These are phyloP conservation scores for Tylopilus rubrobrunneus DNA, from an alignment of 768 basidiomycete species.

Conservation along the genomic window DNA sequence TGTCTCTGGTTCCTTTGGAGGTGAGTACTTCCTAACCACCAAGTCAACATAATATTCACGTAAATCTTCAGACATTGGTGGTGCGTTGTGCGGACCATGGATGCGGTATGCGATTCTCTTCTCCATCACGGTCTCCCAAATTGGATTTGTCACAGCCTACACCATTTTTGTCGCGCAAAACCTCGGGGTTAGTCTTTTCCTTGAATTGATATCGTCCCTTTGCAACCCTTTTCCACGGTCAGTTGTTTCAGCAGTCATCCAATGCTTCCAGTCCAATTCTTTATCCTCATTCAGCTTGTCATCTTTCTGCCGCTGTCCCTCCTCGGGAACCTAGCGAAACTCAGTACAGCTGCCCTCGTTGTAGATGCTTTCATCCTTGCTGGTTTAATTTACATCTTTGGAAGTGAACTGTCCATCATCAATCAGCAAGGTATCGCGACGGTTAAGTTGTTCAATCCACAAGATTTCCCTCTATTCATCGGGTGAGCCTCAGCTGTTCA, in stretches of 20 bases:
- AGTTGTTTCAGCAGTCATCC: slow-evolving; percentile 76
- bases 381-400: slow-evolving; percentile 82
- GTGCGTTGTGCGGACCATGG: slow-evolving; percentile 84
- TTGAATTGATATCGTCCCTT: neutral
- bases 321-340: slow-evolving; percentile 89
- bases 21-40: slow-evolving; percentile 37
- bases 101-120: slow-evolving; percentile 87
- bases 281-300: slow-evolving; percentile 79
- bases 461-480: slow-evolving; percentile 87
- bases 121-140: slow-evolving; percentile 85
- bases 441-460: slow-evolving; percentile 81
- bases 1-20: slow-evolving; percentile 91
- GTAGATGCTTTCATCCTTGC: slow-evolving; percentile 95
- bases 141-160: slow-evolving; percentile 88
- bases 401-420: slow-evolving; percentile 77
- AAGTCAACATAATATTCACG: slow-evolving; percentile 2
- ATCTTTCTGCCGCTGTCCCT: slow-evolving; percentile 89
- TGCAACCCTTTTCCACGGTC: slow-evolving; percentile 44
- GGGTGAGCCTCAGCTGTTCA: slow-evolving; percentile 50
- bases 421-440: slow-evolving; percentile 67
- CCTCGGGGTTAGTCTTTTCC: slow-evolving; percentile 43
- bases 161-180: slow-evolving; percentile 96
- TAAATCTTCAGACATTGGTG: slow-evolving; percentile 75
- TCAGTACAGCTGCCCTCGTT: slow-evolving; percentile 86
- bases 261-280: slow-evolving; percentile 78